Conservation (phyloP, 2,329 filamentous ascomycete species). For the Colletotrichum simmondsii region DNA sequence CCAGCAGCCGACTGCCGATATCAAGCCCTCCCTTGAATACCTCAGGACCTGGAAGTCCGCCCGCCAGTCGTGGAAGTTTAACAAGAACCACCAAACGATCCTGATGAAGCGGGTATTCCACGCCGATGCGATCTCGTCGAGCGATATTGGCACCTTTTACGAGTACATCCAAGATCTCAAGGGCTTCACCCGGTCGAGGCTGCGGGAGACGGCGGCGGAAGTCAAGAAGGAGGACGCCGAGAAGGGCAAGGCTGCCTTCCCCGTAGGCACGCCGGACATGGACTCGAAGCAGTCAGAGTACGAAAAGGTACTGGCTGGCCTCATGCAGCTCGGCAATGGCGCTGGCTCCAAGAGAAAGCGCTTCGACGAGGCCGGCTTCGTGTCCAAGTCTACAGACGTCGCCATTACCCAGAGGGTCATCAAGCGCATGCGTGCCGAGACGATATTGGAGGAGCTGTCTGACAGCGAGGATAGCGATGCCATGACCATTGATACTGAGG, state of each 20-base stretch:
- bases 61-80: conserved; percentile 88
- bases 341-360: conserved; percentile 57
- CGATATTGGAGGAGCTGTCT: conserved; percentile 65
- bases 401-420: conserved; percentile 66
- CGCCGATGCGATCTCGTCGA: conserved; percentile 74
- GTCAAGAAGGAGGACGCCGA: conserved; percentile 66
- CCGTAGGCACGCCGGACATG: conserved; percentile 58
- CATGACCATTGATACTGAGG: conserved; percentile 38
- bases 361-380: conserved; percentile 64
- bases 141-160: conserved; percentile 76
- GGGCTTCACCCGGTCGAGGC: conserved; percentile 76
- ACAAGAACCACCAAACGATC: conserved; percentile 90
- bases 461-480: conserved; percentile 56
- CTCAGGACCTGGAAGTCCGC: conserved; percentile 79
- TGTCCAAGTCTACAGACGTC: conserved; percentile 60
- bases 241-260: conserved; percentile 58
- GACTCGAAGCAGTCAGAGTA: conserved; percentile 66
- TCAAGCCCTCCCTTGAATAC: conserved; percentile 78
- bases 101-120: conserved; percentile 87
- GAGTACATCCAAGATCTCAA: conserved; percentile 84
- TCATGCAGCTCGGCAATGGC: conserved; percentile 50
- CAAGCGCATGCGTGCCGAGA: conserved; percentile 72
- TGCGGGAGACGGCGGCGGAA: conserved; percentile 74
- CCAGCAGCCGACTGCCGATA: conserved; percentile 53
- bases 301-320: conserved; percentile 63